Percentiles rank a stretch among this genome's conserved stretches.
phyloP scores from a whole-genome alignment of 495 filamentous ascomycete genomes.

The Penicillium salamii region DNA sequence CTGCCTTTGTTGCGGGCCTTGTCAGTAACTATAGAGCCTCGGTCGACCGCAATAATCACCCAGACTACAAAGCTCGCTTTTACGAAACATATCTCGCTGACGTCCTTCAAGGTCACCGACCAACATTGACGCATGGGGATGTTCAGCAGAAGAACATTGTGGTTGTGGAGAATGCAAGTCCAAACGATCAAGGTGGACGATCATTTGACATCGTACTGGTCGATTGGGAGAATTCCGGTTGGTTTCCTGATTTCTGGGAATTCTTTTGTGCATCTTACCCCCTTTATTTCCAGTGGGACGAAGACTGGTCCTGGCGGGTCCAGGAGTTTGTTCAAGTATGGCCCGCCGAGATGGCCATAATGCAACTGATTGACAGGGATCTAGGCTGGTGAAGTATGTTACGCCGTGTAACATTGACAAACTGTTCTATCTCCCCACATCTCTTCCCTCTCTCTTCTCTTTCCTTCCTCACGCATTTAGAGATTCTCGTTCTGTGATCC shows the following conservation, averaged over 20 bases:
- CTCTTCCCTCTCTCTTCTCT: too few species aligned
- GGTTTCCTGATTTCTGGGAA: slow-evolving; percentile 30
- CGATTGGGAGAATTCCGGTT: slow-evolving; percentile 26
- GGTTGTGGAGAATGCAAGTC: slow-evolving; percentile 8
- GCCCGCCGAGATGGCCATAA: slow-evolving; percentile 26
- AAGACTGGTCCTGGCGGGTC: slow-evolving; percentile 27
- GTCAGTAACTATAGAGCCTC: slow-evolving; percentile 20
- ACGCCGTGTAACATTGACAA: too few species aligned
- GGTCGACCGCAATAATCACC: slow-evolving; percentile 16
- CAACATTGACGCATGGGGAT: slow-evolving; percentile 29
- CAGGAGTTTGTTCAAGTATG: slow-evolving; percentile 29
- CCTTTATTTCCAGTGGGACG: slow-evolving; percentile 18
- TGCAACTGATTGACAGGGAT: slow-evolving; percentile 29
- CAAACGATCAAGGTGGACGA: slow-evolving; percentile 21
- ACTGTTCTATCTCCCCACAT: too few species aligned
- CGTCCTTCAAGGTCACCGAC: slow-evolving; percentile 23
- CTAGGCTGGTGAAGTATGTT: slow-evolving; percentile 17
- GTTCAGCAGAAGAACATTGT: slow-evolving; percentile 31
- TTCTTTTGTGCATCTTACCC: slow-evolving; percentile 23
- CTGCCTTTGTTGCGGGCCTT: slow-evolving; percentile 22
- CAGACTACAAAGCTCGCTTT: slow-evolving; percentile 26
- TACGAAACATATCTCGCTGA: slow-evolving; percentile 18
- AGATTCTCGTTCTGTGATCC: too few species aligned
- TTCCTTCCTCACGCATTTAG: too few species aligned
- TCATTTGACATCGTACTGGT: slow-evolving; percentile 25